These are phyloP conservation scores for Calonectria naviculata DNA, from an alignment of 2,329 filamentous ascomycete genomes.

Conservation along the genomic window DNA sequence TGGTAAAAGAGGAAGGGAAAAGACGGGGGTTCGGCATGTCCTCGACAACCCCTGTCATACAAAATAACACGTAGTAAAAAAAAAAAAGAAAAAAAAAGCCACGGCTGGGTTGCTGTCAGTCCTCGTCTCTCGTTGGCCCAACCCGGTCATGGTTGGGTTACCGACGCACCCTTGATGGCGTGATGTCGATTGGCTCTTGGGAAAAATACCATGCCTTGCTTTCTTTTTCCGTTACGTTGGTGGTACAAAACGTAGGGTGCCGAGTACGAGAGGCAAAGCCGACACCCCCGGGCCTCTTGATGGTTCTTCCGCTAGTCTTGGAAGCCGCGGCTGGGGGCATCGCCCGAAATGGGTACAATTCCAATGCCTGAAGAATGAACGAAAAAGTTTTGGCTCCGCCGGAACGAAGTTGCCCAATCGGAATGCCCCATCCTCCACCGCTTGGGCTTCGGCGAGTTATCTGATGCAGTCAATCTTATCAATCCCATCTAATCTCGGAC, in stretches of 20 bases:
- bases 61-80: background rate
- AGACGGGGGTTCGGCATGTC: background rate
- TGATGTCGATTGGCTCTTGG: slow-evolving; percentile 13
- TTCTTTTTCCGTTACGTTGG: background rate
- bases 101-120: background rate
- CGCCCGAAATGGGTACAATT: background rate
- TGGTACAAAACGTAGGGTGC: background rate
- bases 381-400: background rate
- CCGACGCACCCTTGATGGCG: slow-evolving; percentile 12
- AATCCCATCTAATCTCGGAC: slow-evolving; percentile 44
- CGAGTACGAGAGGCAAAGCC: slow-evolving; percentile 1
- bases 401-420: slow-evolving; percentile 29
- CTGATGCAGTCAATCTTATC: slow-evolving; percentile 38
- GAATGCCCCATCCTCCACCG: slow-evolving; percentile 14
- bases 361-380: background rate
- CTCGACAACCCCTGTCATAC: background rate
- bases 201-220: background rate
- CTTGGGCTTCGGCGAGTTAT: slow-evolving; percentile 24
- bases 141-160: background rate
- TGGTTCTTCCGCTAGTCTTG: background rate
- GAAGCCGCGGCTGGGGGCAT: background rate
- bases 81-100: background rate
- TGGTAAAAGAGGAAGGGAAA: too few species aligned
- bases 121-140: background rate
- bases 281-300: background rate